Percentiles rank a stretch among this genome's conserved stretches.
These are phyloP conservation scores for Zea luxurians DNA, from an alignment of 176 grass and related monocot species.

Conservation along the genomic window DNA sequence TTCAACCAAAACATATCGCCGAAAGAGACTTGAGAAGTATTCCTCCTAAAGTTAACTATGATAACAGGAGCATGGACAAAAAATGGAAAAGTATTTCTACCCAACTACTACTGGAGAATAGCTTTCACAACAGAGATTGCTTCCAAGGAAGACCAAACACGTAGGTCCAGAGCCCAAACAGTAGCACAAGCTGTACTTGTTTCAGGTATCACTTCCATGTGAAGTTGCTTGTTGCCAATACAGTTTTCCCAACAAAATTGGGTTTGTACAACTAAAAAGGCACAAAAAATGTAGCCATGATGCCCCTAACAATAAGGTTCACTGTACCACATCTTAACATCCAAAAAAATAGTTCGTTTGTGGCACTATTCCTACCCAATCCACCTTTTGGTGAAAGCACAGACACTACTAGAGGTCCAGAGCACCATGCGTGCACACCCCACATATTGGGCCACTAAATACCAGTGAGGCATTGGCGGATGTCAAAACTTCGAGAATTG, in stretches of 20 bases:
- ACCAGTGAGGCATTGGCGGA: slow-evolving; percentile 8
- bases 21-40: background rate
- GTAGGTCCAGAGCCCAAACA: background rate
- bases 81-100: background rate
- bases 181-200: background rate
- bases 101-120: background rate
- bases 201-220: slow-evolving; percentile 9
- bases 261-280: background rate
- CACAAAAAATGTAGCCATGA: background rate
- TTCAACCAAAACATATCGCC: slow-evolving; percentile 1
- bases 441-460: slow-evolving; percentile 21
- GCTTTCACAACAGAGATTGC: background rate
- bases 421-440: slow-evolving; percentile 26
- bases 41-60: background rate
- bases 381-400: slow-evolving; percentile 25
- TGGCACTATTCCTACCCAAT: slow-evolving; percentile 10
- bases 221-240: background rate
- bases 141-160: slow-evolving; percentile 1
- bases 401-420: slow-evolving; percentile 23
- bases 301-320: background rate
- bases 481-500: slow-evolving; percentile 6
- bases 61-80: background rate
- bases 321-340: background rate
- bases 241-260: background rate
- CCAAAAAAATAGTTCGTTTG: slow-evolving; percentile 9